Conservation (phyloP, 306 rosid genomes). For the Styphnolobium japonicum region DNA sequence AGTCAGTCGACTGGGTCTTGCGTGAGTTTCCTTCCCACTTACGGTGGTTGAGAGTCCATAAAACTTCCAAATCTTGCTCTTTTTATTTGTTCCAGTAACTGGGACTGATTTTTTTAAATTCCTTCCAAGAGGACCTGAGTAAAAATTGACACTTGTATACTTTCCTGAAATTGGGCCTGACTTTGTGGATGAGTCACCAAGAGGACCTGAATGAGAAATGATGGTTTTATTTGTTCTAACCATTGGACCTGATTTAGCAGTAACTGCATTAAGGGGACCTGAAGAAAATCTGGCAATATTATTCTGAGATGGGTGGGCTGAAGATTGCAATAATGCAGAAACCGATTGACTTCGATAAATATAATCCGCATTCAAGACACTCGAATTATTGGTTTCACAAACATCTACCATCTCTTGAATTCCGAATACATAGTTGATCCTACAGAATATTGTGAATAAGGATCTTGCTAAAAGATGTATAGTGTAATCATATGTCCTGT, state of each 20-base stretch:
- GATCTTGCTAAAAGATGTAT: constrained; percentile 77
- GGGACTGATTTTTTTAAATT: constrained; percentile 53
- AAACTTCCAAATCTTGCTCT: constrained; percentile 64
- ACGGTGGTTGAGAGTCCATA: constrained; percentile 33
- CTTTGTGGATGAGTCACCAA: constrained; percentile 58
- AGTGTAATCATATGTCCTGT: constrained; percentile 78
- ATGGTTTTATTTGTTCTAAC: constrained; percentile 39
- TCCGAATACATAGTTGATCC: constrained; percentile 82
- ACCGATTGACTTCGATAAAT: constrained; percentile 76
- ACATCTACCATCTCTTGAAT: constrained; percentile 47
- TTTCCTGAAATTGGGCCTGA: constrained; percentile 62
- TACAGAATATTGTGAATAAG: constrained; percentile 67
- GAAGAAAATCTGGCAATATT: constrained; percentile 71
- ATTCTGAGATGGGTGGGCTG: constrained; percentile 48
- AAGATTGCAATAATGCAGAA: constrained; percentile 66
- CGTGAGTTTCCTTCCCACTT: constrained; percentile 52
- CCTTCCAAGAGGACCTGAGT: constrained; percentile 79
- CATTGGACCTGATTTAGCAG: constrained; percentile 55
- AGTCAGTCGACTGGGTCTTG: constrained; percentile 60
- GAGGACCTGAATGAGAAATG: constrained; percentile 79
- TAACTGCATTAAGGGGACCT: constrained; percentile 67
- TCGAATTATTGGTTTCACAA: constrained; percentile 46
- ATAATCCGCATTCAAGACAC: constrained; percentile 51
- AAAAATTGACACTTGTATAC: constrained; percentile 44
- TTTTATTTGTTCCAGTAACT: constrained; percentile 48